Percentiles rank a stretch among this genome's conserved stretches.
These are phyloP conservation scores for Umbilicaria muhlenbergii DNA, from an alignment of 495 filamentous ascomycete genomes.

Conservation along the genomic window DNA sequence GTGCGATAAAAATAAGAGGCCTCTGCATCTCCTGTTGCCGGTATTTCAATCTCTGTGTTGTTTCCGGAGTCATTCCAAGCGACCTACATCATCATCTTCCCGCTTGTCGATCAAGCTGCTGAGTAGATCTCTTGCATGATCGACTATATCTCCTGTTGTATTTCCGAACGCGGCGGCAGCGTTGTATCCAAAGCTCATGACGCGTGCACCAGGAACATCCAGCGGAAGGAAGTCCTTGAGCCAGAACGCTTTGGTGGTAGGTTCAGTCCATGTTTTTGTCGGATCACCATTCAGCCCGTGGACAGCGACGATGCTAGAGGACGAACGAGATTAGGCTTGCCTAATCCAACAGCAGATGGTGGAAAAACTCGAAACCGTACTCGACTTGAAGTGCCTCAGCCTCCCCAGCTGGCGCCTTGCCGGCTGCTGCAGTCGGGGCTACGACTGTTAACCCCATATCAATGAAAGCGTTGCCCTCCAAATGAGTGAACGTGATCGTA, in stretches of 20 bases:
- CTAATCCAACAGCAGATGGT: no score
- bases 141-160: slow-evolving; percentile 6
- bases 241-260: slow-evolving; percentile 12
- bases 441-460: no score
- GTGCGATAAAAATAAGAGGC: slow-evolving; percentile 11
- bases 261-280: slow-evolving; percentile 15
- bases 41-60: not conserved
- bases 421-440: no score
- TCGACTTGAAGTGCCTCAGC: no score
- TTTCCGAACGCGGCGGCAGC: slow-evolving; percentile 14
- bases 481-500: no score
- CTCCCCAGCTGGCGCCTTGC: no score
- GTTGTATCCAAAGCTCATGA: slow-evolving; percentile 18
- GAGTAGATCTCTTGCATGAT: slow-evolving; percentile 17
- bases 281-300: slow-evolving; percentile 26
- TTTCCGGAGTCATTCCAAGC: no score
- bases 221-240: slow-evolving; percentile 15
- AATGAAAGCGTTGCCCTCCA: no score
- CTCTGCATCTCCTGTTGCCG: slow-evolving; percentile 6
- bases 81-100: not conserved
- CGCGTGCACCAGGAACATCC: slow-evolving; percentile 13
- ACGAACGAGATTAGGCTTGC: no score
- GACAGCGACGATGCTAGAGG: slow-evolving; percentile 23
- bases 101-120: slow-evolving; percentile 13
- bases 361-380: no score